Evolutionary conservation across 2,329 filamentous ascomycete species (phyloP), one percentile per base, ranked within the genome.

Genomic region (Aspergillus neotritici): DNA sequence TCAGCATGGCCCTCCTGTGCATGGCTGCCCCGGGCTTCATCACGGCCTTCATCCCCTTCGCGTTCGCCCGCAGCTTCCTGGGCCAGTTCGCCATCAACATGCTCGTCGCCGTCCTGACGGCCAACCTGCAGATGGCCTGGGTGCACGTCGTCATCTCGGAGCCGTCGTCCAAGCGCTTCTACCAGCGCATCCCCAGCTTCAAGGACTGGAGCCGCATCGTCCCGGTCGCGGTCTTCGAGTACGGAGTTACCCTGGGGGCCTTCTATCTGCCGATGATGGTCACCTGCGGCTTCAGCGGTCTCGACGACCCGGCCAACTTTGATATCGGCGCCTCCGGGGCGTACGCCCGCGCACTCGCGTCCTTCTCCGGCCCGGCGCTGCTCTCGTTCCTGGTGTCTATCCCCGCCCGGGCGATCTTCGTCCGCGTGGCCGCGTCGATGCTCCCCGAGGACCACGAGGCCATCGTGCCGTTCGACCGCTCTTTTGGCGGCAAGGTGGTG

Each of bases 381-480:
- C 61, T 82, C 41, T 71, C 78, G 43, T 66, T 84, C 34, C 67
- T 88, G 43, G 66, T 90, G 47, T 73, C 87, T 49, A 76, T 96
- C 44, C 90, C 91, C 13, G 79, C 87, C 31, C 77, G 79, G 46
- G 85, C 91, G 28, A 79, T 87, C 15, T 79, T 94, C 46, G 76
- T 85, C 52, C 87, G 91, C 50, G 82, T 95, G 30, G 88, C 94
- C 63, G 89, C 90, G 5, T 91, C 87, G 37, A 81, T 95, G 55
- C 80, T 97, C 3, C 80, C 88, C 1, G 83, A 87, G 46, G 82
- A 87, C 13, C 78, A 89, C 53, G 84, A 94, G 68, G 82, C 87
- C 17, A 86, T 96, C 51, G 83, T 97, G 30, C 84, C 87, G 28
- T 95, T 97, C 58, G 91, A 97, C 73, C 86, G 89, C 52, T 84